Conservation (phyloP, 495 filamentous ascomycete genomes). For the Lophiotrema nucula region DNA sequence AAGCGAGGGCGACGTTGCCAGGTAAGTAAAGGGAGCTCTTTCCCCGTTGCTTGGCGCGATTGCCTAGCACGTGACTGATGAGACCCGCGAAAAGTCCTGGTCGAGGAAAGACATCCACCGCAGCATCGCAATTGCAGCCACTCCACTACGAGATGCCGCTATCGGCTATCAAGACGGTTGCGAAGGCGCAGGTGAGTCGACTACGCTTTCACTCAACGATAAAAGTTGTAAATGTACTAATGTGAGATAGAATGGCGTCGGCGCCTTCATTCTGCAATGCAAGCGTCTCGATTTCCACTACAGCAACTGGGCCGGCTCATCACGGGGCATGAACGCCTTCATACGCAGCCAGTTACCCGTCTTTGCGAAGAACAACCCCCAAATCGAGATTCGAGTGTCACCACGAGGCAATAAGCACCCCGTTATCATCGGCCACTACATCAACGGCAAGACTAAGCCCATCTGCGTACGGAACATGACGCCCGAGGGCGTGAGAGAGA, state of each 20-base stretch:
- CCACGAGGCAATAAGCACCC: conserved; percentile 86
- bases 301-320: conserved; percentile 91
- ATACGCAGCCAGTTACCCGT: conserved; percentile 68
- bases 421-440: conserved; percentile 79
- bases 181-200: conserved; percentile 59
- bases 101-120: background rate
- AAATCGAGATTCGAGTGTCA: conserved; percentile 85
- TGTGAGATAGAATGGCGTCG: conserved; percentile 77
- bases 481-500: conserved; percentile 73
- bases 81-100: conserved; percentile 13
- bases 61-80: conserved; percentile 11
- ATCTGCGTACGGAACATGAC: conserved; percentile 88
- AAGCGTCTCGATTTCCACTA: conserved; percentile 93
- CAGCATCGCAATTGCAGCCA: background rate
- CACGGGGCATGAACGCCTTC: conserved; percentile 88
- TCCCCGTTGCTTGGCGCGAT: conserved; percentile 3
- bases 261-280: conserved; percentile 96
- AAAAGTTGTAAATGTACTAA: too few relatives aligned
- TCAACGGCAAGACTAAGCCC: conserved; percentile 83
- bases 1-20: background rate
- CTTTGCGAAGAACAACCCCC: conserved; percentile 79
- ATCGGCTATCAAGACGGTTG: conserved; percentile 55
- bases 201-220: background rate
- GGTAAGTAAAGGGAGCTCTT: background rate
- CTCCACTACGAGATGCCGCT: conserved; percentile 62